Conservation (phyloP, 1,139 yeast genomes). For the Geotrichum siamense region DNA sequence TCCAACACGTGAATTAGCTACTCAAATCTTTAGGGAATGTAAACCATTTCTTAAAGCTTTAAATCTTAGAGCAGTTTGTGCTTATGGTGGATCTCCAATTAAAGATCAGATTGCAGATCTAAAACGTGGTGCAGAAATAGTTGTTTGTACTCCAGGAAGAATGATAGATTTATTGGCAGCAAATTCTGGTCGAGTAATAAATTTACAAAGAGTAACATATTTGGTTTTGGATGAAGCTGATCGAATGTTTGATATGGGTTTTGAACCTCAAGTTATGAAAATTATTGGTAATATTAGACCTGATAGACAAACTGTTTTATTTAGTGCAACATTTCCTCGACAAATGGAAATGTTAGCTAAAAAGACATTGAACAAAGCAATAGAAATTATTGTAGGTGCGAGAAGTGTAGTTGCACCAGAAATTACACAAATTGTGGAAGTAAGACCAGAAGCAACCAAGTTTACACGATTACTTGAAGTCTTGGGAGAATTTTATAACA, state of each 20-base stretch:
- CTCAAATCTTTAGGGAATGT: constrained; percentile 72
- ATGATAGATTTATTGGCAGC: constrained; percentile 83
- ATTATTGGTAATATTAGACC: constrained; percentile 74
- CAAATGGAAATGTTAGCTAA: constrained; percentile 72
- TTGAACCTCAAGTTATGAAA: constrained; percentile 91
- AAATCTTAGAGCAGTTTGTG: constrained; percentile 57
- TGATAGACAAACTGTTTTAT: constrained; percentile 84
- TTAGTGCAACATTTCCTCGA: constrained; percentile 87
- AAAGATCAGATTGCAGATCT: constrained; percentile 75
- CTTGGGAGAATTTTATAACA: constrained; percentile 41
- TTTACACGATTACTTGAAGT: constrained; percentile 49
- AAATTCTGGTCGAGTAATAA: constrained; percentile 71
- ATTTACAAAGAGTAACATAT: constrained; percentile 63
- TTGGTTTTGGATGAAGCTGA: constrained; percentile 95
- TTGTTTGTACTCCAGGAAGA: constrained; percentile 95
- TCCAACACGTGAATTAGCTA: constrained; percentile 89
- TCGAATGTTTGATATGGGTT: constrained; percentile 94
- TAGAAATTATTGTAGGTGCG: constrained; percentile 77
- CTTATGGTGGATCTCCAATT: constrained; percentile 91
- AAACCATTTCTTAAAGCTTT: constrained; percentile 48
- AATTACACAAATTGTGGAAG: constrained; percentile 62
- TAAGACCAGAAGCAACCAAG: constrained; percentile 47
- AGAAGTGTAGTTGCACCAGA: constrained; percentile 78
- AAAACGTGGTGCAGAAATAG: constrained; percentile 70
- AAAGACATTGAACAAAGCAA: constrained; percentile 52